phyloP scores from a whole-genome alignment of 108 stramenopile genomes.

The Cyclotella cryptica region DNA sequence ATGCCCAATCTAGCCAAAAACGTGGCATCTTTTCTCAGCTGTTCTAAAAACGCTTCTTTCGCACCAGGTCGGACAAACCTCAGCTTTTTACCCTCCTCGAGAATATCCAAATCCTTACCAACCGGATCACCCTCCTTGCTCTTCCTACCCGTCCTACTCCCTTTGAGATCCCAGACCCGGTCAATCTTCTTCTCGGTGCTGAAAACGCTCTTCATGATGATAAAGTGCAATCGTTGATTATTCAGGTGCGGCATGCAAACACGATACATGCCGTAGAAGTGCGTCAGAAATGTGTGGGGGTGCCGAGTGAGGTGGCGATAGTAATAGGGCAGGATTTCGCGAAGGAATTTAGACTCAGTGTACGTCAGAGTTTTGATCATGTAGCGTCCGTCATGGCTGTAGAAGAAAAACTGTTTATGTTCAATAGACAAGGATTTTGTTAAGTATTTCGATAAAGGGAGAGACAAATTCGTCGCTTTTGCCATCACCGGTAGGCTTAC shows the following conservation, averaged over 20 bases:
- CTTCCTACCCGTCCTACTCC: slow-evolving; percentile 53
- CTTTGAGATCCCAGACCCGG: slow-evolving; percentile 84
- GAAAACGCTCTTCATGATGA: slow-evolving; percentile 77
- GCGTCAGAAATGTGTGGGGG: slow-evolving; percentile 80
- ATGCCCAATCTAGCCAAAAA: slow-evolving; percentile 73
- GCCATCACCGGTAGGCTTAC: slow-evolving; percentile 17
- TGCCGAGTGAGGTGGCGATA: slow-evolving; percentile 75
- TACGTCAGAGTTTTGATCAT: slow-evolving; percentile 89
- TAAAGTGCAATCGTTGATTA: slow-evolving; percentile 64
- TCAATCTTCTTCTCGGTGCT: slow-evolving; percentile 62
- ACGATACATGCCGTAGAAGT: slow-evolving; percentile 90
- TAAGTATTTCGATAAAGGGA: neutral
- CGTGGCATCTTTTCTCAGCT: slow-evolving; percentile 62
- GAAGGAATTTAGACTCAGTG: slow-evolving; percentile 86
- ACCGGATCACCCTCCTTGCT: slow-evolving; percentile 57
- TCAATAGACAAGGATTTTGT: neutral
- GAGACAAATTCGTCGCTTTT: neutral
- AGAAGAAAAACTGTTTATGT: slow-evolving; percentile 84
- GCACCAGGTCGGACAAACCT: slow-evolving; percentile 47
- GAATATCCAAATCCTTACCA: slow-evolving; percentile 60
- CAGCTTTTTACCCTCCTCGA: slow-evolving; percentile 58
- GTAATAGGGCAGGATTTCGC: slow-evolving; percentile 86
- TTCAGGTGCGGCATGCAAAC: slow-evolving; percentile 74
- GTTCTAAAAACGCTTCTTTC: slow-evolving; percentile 55
- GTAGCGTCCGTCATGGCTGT: slow-evolving; percentile 89